Base-by-base conservation (phyloP, 2,329 filamentous ascomycete genomes). In the Lomentospora prolificans region DNA sequence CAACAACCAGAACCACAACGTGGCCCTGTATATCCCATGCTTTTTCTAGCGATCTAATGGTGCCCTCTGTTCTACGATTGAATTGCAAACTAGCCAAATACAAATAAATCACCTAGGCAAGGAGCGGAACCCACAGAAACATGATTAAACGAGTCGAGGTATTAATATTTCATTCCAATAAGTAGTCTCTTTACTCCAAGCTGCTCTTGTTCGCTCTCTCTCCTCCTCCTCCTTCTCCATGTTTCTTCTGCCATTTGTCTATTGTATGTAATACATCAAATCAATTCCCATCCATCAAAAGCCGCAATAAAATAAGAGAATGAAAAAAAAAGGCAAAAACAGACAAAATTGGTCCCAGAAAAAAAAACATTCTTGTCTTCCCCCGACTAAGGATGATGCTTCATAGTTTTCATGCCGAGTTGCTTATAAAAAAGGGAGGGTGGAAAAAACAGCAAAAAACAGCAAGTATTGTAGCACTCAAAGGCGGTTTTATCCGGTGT, bases 311-410 rank as follows among this genome's bases (percentile, higher is more conserved):
- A 51, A 51, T 5, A 12, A 50, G 25, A 25, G 7, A 44, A 17
- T 19, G 27, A 25, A 14, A 12, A 28, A 17, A 55, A 48, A 59
- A 60, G 60, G 30, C n/a, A n/a, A 62, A 57, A 60, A 64, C 64
- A 59, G 60, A 64, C 64, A 64, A 64, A n/a, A n/a, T n/a, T 63
- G 66, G 65, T 66, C 61, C 62, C 59, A 58, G 30, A 33, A 33
- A 33, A 33, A 12, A 33, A 33, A 6, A 33, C 7, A 33, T 17
- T 48, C 44, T 14, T 24, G 17, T 19, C 10, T 22, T 19, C 17
- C 44, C 5, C 17, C 17, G 22, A 48, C 6, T 4, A 4, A 12
- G 17, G 44, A 27, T 25, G 22, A 48, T 48, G 44, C 44, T 48
- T 48, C 44, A 12, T 48, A 19, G 44, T 48, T 48, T 48, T 48